These are phyloP conservation scores for Metarhizium anisopliae DNA, from an alignment of 2,329 filamentous ascomycete species.

Conservation along the genomic window DNA sequence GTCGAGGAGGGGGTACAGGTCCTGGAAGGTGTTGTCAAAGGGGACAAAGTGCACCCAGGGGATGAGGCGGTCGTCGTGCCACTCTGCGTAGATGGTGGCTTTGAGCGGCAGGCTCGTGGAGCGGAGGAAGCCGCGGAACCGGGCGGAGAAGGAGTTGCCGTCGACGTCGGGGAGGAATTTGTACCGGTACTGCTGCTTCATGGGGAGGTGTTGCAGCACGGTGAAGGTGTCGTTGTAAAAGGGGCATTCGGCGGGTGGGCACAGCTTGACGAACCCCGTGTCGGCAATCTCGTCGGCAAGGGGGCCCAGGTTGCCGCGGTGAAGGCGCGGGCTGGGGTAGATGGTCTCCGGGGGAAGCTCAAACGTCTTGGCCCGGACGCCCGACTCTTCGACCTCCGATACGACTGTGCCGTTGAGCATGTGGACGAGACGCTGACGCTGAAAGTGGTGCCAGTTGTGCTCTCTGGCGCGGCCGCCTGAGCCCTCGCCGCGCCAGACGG, in stretches of 20 bases:
- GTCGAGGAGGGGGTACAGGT: constrained; percentile 55
- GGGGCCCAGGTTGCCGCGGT: constrained; percentile 26
- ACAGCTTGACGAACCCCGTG: constrained; percentile 35
- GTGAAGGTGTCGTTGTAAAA: constrained; percentile 29
- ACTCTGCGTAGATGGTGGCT: constrained; percentile 63
- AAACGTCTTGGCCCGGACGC: constrained; percentile 35
- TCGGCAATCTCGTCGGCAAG: constrained; percentile 32
- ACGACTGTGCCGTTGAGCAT: constrained; percentile 60
- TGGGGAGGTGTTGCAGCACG: constrained; percentile 24
- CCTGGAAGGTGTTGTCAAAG: constrained; percentile 58
- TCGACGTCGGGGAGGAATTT: constrained; percentile 66
- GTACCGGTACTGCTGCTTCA: constrained; percentile 41
- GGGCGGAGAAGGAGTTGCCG: constrained; percentile 55
- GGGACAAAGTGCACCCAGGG: constrained; percentile 68
- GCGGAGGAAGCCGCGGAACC: constrained; percentile 54
- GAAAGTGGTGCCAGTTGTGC: constrained; percentile 59
- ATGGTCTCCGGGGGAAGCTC: constrained; percentile 31
- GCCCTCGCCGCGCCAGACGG: constrained; percentile 58
- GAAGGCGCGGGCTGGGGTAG: constrained; percentile 32
- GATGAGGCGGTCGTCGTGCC: constrained; percentile 61
- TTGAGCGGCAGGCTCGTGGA: constrained; percentile 61
- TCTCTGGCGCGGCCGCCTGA: constrained; percentile 45
- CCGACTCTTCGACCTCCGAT: constrained; percentile 32
- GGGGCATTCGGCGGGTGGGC: constrained; percentile 27
- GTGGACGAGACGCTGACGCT: constrained; percentile 61